These are phyloP conservation scores for Tricholoma matsutake DNA, from an alignment of 768 basidiomycete species.

Conservation along the genomic window DNA sequence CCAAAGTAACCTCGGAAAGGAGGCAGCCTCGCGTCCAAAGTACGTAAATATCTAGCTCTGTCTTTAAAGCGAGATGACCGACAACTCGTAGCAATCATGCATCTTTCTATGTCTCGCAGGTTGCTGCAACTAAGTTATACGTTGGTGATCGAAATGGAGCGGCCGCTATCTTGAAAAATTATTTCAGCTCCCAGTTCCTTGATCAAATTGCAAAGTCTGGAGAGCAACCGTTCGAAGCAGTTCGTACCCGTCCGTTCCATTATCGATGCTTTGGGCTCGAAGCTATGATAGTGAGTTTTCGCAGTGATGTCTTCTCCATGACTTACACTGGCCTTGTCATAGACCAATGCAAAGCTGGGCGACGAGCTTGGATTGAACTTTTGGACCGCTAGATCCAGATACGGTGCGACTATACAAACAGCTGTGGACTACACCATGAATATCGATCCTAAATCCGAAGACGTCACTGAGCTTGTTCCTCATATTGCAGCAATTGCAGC, in stretches of 20 bases:
- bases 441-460: conserved; percentile 38
- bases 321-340: conserved; percentile 1
- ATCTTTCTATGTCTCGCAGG: conserved; percentile 46
- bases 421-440: conserved; percentile 48
- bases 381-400: conserved; percentile 34
- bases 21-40: conserved; percentile 21
- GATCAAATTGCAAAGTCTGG: conserved; percentile 50
- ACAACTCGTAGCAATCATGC: conserved; percentile 45
- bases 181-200: conserved; percentile 39
- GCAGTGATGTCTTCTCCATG: background rate
- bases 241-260: conserved; percentile 52
- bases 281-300: conserved; percentile 47
- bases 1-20: conserved; percentile 38
- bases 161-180: conserved; percentile 31
- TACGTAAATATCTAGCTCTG: background rate
- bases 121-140: conserved; percentile 38
- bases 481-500: conserved; percentile 51
- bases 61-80: background rate
- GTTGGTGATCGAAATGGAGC: conserved; percentile 43
- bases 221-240: conserved; percentile 57
- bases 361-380: conserved; percentile 48
- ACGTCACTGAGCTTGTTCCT: conserved; percentile 39
- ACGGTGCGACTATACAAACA: conserved; percentile 47
- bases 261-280: conserved; percentile 60
- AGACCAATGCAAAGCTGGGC: conserved; percentile 54